Conservation (phyloP, 1,284 basidiomycete genomes). For the Boletus chippewaensis region DNA sequence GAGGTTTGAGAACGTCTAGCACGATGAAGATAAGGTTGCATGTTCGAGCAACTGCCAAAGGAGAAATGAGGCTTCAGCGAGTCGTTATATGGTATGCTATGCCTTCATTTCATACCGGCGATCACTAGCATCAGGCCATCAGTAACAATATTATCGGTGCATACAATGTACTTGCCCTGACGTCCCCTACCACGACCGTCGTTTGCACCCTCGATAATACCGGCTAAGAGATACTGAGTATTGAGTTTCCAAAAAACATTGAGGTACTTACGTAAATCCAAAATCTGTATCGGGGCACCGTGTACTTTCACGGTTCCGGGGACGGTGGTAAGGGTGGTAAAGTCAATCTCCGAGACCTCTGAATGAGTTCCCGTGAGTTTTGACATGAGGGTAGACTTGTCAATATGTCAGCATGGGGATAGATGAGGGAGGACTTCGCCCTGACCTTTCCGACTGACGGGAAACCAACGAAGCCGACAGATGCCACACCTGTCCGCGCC, state of each 20-base stretch:
- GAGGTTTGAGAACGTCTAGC: conserved; percentile 94
- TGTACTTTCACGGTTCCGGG: conserved; percentile 94
- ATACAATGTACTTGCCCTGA: conserved; percentile 56
- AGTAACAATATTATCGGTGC: background rate
- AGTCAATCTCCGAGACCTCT: conserved; percentile 97
- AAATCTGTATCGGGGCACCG: conserved; percentile 87
- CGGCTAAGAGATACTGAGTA: conserved; percentile 46
- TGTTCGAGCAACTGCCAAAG: conserved; percentile 77
- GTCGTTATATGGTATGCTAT: conserved; percentile 5
- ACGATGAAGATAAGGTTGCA: conserved; percentile 99
- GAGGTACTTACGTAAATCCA: conserved; percentile 71
- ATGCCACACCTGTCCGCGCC: conserved; percentile 92
- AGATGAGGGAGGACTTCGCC: conserved; percentile 6
- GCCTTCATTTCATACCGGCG: conserved; percentile 56
- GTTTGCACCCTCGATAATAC: conserved; percentile 99
- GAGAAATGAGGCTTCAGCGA: conserved; percentile 13
- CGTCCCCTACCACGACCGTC: conserved; percentile 97
- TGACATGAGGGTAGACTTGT: conserved; percentile 92
- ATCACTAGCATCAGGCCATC: conserved; percentile 46
- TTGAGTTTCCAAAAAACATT: background rate
- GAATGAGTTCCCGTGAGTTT: conserved; percentile 97
- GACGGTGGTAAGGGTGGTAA: conserved; percentile 90
- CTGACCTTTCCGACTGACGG: conserved; percentile 81
- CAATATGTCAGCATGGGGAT: conserved; percentile 3
- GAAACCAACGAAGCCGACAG: conserved; percentile 93